Evolutionary conservation across 768 basidiomycete species (phyloP).

Genomic region (Trichaptum fuscoviolaceum): DNA sequence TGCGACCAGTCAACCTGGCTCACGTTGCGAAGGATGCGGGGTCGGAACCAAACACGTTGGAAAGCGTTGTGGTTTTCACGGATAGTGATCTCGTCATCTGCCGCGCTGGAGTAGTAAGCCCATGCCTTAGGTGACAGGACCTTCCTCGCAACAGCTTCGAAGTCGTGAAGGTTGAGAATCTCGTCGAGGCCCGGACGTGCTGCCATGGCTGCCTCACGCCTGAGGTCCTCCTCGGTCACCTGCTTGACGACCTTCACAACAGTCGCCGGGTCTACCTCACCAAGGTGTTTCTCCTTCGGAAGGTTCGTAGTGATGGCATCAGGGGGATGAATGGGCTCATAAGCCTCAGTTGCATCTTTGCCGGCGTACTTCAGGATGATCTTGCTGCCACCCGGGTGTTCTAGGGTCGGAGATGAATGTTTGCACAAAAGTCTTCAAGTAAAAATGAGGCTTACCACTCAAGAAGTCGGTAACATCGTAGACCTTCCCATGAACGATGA

Average conservation of each 20-base stretch:
- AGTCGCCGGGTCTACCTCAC: constrained; percentile 25
- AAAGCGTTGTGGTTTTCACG: constrained; percentile 25
- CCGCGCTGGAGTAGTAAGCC: constrained; percentile 37
- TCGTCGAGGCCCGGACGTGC: constrained; percentile 24
- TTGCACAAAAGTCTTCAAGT: constrained; percentile 3
- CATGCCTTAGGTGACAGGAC: constrained; percentile 32
- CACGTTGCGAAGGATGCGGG: constrained; percentile 26
- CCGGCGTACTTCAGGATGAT: constrained; percentile 55
- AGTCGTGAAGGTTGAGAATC: constrained; percentile 36
- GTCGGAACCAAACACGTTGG: constrained; percentile 38
- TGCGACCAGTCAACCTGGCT: constrained; percentile 12
- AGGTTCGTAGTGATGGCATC: constrained; percentile 30
- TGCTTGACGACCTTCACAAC: constrained; percentile 11
- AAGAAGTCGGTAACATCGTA: constrained; percentile 42
- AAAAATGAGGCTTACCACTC: constrained; percentile 17
- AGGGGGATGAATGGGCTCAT: constrained; percentile 37
- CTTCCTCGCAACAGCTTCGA: constrained; percentile 35
- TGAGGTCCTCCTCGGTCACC: constrained; percentile 23
- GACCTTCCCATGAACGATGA: constrained; percentile 35
- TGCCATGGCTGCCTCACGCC: constrained; percentile 19
- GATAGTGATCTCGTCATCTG: constrained; percentile 31
- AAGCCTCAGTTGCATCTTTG: constrained; percentile 36
- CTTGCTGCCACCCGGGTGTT: constrained; percentile 37
- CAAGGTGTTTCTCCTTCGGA: constrained; percentile 30
- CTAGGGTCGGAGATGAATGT: background rate